Conservation (phyloP, 2,329 filamentous ascomycete genomes). For the Fusarium sp. region DNA sequence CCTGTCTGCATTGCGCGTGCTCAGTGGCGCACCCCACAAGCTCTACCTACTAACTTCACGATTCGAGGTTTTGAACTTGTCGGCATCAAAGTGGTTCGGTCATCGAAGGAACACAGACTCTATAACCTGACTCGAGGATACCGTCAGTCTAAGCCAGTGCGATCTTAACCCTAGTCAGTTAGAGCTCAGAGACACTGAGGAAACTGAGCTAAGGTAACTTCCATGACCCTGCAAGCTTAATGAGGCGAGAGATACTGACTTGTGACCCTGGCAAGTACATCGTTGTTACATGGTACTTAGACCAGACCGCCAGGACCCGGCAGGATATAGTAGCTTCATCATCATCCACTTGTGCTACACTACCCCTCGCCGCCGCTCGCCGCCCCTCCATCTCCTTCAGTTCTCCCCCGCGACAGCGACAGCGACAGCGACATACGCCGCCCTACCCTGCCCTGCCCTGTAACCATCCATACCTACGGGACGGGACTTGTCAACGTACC, state of each 20-base stretch:
- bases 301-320: constrained; percentile 4
- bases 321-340: constrained; percentile 4
- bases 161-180: constrained; percentile 8
- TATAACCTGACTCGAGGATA: constrained; percentile 12
- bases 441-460: constrained; percentile 11
- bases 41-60: constrained; percentile 1
- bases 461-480: constrained; percentile 17
- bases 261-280: constrained; percentile 5
- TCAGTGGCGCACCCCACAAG: constrained; percentile 43
- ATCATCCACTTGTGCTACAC: constrained; percentile 7
- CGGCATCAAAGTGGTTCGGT: constrained; percentile 26
- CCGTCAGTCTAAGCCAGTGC: neutral
- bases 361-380: constrained; percentile 15
- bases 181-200: constrained; percentile 2
- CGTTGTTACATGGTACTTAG: neutral
- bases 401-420: constrained; percentile 15
- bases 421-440: constrained; percentile 1
- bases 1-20: constrained; percentile 35
- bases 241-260: constrained; percentile 7
- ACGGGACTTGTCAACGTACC: constrained; percentile 20
- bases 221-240: constrained; percentile 23
- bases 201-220: constrained; percentile 19
- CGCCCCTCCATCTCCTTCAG: constrained; percentile 14
- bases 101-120: constrained; percentile 17
- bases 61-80: constrained; percentile 7